These are phyloP conservation scores for Leccinum fibrillosum DNA, from an alignment of 768 basidiomycete genomes.

Conservation along the genomic window DNA sequence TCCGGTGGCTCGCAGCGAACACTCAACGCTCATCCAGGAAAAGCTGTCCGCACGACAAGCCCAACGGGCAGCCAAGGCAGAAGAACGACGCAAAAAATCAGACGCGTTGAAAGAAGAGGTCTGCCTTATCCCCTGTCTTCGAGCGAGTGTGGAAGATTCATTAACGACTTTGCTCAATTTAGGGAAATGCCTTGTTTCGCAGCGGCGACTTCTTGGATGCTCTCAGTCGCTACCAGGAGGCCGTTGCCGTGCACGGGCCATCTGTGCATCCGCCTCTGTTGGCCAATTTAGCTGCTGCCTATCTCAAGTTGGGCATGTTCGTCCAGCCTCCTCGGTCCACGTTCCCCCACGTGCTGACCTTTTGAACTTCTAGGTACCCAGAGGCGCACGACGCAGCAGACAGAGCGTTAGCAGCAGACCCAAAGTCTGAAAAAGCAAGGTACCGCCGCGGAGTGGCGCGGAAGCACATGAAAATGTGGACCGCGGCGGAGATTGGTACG, in stretches of 20 bases:
- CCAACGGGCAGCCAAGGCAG: constrained; percentile 17
- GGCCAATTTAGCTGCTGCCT: constrained; percentile 41
- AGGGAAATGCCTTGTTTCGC: constrained; percentile 47
- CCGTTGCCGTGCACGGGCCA: constrained; percentile 36
- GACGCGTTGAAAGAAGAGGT: constrained; percentile 32
- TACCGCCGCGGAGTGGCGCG: constrained; percentile 35
- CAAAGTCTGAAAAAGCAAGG: constrained; percentile 32
- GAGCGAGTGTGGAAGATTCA: background rate
- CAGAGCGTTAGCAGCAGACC: constrained; percentile 28
- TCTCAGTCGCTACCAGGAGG: constrained; percentile 39
- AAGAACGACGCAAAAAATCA: constrained; percentile 18
- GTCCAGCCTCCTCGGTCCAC: background rate
- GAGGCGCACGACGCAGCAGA: constrained; percentile 30
- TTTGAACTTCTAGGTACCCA: constrained; percentile 15
- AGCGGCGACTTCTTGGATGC: constrained; percentile 36
- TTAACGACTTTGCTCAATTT: background rate
- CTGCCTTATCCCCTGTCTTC: background rate
- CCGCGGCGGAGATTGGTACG: constrained; percentile 25
- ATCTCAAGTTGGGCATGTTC: constrained; percentile 41
- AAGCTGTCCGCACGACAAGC: constrained; percentile 8
- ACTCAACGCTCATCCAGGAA: constrained; percentile 1
- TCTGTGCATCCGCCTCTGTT: constrained; percentile 32
- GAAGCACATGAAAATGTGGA: constrained; percentile 22
- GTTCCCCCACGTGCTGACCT: background rate
- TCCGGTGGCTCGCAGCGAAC: background rate